Conservation (phyloP, 139 green algal species). For the Tetradesmus lagerheimii region DNA sequence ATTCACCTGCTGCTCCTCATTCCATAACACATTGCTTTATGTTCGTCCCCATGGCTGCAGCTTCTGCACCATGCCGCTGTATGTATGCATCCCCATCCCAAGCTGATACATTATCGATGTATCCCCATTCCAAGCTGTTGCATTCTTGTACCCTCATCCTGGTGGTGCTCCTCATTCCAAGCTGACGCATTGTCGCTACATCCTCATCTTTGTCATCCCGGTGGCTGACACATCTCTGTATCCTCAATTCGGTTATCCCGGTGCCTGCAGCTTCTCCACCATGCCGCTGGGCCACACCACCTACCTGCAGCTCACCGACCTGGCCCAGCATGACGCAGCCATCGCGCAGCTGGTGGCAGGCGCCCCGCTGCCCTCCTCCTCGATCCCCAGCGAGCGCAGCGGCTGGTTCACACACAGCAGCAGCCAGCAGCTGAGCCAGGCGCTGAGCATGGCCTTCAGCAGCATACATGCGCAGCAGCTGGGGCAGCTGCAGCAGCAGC, state of each 20-base stretch:
- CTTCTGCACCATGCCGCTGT: neutral
- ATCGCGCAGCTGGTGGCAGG: neutral
- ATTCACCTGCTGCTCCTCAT: too few relatives aligned
- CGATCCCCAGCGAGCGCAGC: neutral
- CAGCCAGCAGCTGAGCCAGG: constrained; percentile 32
- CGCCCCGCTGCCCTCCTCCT: neutral
- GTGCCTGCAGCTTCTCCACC: neutral
- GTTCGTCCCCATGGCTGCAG: neutral
- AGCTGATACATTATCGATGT: too few relatives aligned
- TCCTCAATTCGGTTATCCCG: too few relatives aligned
- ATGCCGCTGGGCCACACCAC: constrained; percentile 32
- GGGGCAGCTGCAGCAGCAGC: constrained; percentile 15
- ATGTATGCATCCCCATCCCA: too few relatives aligned
- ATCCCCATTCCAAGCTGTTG: too few relatives aligned
- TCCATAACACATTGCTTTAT: too few relatives aligned
- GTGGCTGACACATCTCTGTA: too few relatives aligned
- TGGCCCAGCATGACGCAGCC: neutral
- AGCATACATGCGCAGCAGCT: neutral
- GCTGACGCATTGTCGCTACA: too few relatives aligned
- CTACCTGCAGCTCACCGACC: constrained; percentile 26
- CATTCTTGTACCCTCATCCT: too few relatives aligned
- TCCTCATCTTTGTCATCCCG: too few relatives aligned
- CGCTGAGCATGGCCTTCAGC: constrained; percentile 1
- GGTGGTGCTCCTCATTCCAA: too few relatives aligned
- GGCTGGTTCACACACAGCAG: constrained; percentile 38